phyloP scores from a whole-genome alignment of 306 rosid genomes.

The Begonia masoniana region DNA sequence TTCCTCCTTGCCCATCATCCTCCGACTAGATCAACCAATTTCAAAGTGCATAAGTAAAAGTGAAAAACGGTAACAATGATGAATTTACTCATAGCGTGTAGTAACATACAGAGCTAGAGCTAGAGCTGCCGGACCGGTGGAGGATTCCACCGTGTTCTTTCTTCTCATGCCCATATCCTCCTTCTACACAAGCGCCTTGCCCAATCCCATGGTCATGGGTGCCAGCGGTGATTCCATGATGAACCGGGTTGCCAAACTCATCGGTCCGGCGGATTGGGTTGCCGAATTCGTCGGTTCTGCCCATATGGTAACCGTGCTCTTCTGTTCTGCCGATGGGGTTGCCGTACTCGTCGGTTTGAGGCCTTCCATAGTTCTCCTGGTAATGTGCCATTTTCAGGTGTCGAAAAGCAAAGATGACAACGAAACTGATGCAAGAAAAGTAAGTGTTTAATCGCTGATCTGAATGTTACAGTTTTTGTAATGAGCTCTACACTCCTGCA shows the following conservation, averaged over 20 bases:
- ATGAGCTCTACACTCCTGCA: background rate
- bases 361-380: slow-evolving; percentile 8
- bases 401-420: background rate
- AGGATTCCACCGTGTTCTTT: slow-evolving; percentile 1
- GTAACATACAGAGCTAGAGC: slow-evolving; percentile 37
- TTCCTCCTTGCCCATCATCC: slow-evolving; percentile 46
- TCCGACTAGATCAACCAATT: slow-evolving; percentile 15
- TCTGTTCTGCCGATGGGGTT: slow-evolving; percentile 10
- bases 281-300: background rate
- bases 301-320: slow-evolving; percentile 13
- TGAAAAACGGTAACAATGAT: too few relatives aligned
- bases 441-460: background rate
- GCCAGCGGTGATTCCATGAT: background rate
- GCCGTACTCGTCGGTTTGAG: slow-evolving; percentile 15
- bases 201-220: background rate
- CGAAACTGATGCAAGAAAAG: background rate
- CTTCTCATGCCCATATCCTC: slow-evolving; percentile 1
- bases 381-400: slow-evolving; percentile 14
- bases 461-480: background rate
- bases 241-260: slow-evolving; percentile 11
- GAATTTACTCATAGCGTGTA: background rate
- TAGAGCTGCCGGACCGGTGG: slow-evolving; percentile 28
- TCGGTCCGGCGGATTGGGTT: slow-evolving; percentile 4
- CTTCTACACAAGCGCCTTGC: background rate
- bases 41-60: too few relatives aligned